Evolutionary conservation across 2,329 filamentous ascomycete genomes (phyloP).

Genomic region (Colletotrichum destructivum): DNA sequence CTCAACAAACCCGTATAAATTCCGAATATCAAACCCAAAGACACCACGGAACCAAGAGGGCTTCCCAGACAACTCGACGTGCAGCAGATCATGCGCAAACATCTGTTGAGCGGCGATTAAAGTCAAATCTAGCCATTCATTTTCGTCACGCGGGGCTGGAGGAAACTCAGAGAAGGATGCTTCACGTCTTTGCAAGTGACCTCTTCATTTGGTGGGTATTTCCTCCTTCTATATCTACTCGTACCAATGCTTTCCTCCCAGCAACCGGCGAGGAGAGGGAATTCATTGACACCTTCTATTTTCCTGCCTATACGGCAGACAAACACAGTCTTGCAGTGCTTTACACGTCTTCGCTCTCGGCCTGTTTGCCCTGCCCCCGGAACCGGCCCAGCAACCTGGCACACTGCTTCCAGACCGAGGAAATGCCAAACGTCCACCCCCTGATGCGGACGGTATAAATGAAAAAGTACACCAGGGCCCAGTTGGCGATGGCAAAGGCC

Average conservation of each 20-base stretch:
- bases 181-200: too few species aligned
- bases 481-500: slow-evolving; percentile 79
- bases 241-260: too few species aligned
- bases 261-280: too few species aligned
- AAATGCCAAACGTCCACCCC: slow-evolving; percentile 77
- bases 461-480: slow-evolving; percentile 82
- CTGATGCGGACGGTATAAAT: slow-evolving; percentile 80
- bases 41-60: neutral
- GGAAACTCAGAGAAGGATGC: too few species aligned
- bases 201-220: too few species aligned
- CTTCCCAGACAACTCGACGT: neutral
- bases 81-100: neutral
- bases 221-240: too few species aligned
- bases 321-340: too few species aligned
- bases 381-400: neutral
- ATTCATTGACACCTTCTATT: too few species aligned
- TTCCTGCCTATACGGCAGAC: too few species aligned
- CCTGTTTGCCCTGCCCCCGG: neutral
- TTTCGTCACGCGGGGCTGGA: neutral
- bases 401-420: neutral
- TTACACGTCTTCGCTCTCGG: neutral
- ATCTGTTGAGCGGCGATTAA: neutral
- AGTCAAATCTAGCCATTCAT: neutral
- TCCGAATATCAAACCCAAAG: neutral
- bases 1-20: neutral